A percentile compares a stretch with the other conserved stretches of the same genome.
Conservation (phyloP, 331 rosid species). For the Stylosanthes scabra region DNA sequence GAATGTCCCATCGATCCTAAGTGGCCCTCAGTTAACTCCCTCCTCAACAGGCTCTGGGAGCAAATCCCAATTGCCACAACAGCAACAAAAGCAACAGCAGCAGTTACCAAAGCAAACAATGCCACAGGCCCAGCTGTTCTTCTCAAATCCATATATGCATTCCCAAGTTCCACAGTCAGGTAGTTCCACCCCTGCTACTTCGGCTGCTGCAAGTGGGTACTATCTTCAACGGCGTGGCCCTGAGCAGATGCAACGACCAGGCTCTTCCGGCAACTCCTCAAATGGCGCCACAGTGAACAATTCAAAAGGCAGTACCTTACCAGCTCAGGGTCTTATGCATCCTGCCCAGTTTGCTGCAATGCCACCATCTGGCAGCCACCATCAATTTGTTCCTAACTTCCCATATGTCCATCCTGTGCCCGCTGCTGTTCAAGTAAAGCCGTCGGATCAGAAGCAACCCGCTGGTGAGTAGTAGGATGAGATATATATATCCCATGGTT, state of each 20-base stretch:
- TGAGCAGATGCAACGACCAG: conserved; percentile 71
- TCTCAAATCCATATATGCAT: conserved; percentile 58
- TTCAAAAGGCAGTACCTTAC: conserved; percentile 59
- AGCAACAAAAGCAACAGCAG: conserved; percentile 57
- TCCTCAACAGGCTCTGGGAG: conserved; percentile 55
- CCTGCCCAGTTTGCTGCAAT: conserved; percentile 65
- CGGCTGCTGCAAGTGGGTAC: conserved; percentile 61
- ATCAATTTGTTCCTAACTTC: conserved; percentile 65
- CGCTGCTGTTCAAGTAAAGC: conserved; percentile 72
- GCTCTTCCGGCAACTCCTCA: conserved; percentile 63
- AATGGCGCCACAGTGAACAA: conserved; percentile 55
- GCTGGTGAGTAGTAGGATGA: conserved; percentile 83
- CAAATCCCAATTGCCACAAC: conserved; percentile 64
- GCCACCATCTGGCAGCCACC: conserved; percentile 71
- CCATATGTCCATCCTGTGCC: conserved; percentile 71
- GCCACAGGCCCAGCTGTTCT: conserved; percentile 71
- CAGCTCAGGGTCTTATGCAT: conserved; percentile 68
- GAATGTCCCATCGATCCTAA: conserved; percentile 72
- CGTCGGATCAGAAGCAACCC: conserved; percentile 97
- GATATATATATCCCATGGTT: conserved; percentile 35
- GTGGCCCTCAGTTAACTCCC: conserved; percentile 64
- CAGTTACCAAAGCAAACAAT: conserved; percentile 64
- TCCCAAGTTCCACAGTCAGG: conserved; percentile 64
- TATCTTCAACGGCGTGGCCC: conserved; percentile 68
- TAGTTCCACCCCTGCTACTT: conserved; percentile 48